Evolutionary conservation across 495 filamentous ascomycete species (phyloP), one percentile per base, ranked within the genome.

Genomic region (Clavariopsis aquatica): DNA sequence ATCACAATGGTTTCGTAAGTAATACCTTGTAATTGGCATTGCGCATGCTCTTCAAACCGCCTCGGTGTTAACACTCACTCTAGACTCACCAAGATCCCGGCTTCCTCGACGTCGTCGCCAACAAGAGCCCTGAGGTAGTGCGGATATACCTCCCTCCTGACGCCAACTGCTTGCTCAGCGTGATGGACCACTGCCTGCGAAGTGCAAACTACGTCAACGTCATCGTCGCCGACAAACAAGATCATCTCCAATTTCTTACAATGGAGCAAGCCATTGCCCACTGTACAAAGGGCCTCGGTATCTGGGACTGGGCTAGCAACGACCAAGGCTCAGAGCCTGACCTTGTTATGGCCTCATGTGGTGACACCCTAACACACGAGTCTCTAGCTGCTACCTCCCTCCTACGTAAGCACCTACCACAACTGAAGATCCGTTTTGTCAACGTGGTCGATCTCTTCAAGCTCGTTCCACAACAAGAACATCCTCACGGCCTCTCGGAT

Each of bases 401-500:
- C 1, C 78, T 91, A 1, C 80, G 87, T 6, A 78, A 86, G 36
- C 72, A 85, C 69, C 78, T 91, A 58, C 87, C 87, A 0, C 72
- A 84, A 3, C 77, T 91, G 51, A 89, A 87, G 69, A 82, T 91
- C 76, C 84, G 87, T 49, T 88, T 87, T 74, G 85, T 90, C 70
- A 91, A 90, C 78, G 84, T 87, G 13, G 85, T 89, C 15, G 87
- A 91, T 65, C 80, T 91, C 4, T 90, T 91, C 84, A 85, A 87
- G 72, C 80, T 91, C 29, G 88, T 89, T 57, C 83, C 84, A 34
- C 72, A 82, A 31, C 75, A 71, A 23, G 80, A 89, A 61, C 87
- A 90, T 73, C 84, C 87, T 0, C 88, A 91, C 74, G 87, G 87
- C 27, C 77, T 89, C 58, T 78, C 77, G 1, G 84, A 89, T 61